Percentiles rank a stretch among this genome's conserved stretches.
phyloP scores from a whole-genome alignment of 2,329 filamentous ascomycete genomes.

The Hymenoscyphus infarciens region DNA sequence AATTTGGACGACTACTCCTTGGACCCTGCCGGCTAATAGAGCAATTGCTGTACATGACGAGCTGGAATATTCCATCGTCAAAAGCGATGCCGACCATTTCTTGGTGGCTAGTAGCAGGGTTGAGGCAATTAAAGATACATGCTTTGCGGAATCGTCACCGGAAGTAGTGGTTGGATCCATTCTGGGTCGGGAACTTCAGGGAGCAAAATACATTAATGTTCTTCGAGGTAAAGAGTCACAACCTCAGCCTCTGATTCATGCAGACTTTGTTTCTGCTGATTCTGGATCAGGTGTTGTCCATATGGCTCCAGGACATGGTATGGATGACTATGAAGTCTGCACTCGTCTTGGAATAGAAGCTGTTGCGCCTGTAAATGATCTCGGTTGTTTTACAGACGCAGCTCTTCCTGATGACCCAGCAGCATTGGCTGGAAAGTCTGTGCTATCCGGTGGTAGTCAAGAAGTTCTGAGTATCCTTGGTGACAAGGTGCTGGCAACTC shows the following conservation, averaged over 20 bases:
- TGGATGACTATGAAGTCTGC: constrained; percentile 91
- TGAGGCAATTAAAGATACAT: constrained; percentile 50
- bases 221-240: constrained; percentile 58
- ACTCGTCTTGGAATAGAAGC: constrained; percentile 65
- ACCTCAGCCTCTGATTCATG: constrained; percentile 70
- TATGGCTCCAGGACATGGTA: constrained; percentile 88
- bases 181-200: constrained; percentile 61
- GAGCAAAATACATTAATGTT: constrained; percentile 65
- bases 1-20: constrained; percentile 98
- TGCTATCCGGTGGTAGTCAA: constrained; percentile 65
- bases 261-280: constrained; percentile 81
- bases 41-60: constrained; percentile 79
- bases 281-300: constrained; percentile 97
- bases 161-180: constrained; percentile 54
- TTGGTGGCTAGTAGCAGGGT: constrained; percentile 71
- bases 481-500: constrained; percentile 62
- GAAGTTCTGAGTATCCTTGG: constrained; percentile 68
- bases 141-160: constrained; percentile 34
- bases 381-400: constrained; percentile 75
- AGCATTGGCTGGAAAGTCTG: constrained; percentile 65
- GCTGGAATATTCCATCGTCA: constrained; percentile 69
- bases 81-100: constrained; percentile 54
- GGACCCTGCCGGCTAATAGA: constrained; percentile 91
- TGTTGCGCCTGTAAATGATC: constrained; percentile 78
- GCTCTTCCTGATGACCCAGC: constrained; percentile 70